Evolutionary conservation across 805 yeast genomes (phyloP).

Genomic region (Metschnikowia kofuensis): DNA sequence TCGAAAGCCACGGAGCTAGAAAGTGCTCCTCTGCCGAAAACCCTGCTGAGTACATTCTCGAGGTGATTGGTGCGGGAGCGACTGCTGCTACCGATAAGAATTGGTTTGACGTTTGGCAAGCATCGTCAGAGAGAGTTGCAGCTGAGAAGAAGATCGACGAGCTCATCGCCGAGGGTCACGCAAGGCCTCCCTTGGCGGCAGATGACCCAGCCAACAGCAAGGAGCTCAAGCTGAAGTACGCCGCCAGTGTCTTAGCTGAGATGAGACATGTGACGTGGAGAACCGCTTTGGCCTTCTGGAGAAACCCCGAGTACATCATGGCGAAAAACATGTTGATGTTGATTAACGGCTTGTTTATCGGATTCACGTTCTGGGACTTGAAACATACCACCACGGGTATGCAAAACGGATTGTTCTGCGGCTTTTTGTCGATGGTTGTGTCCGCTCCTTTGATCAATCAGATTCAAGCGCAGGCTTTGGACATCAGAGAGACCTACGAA

Average conservation of each 20-base stretch:
- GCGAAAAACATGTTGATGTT: constrained; percentile 20
- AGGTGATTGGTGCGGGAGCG: constrained; percentile 20
- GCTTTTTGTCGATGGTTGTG: constrained; percentile 54
- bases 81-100: constrained; percentile 13
- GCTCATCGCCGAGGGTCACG: constrained; percentile 6
- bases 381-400: constrained; percentile 24
- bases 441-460: constrained; percentile 62
- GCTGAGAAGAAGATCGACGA: constrained; percentile 12
- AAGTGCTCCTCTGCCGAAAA: constrained; percentile 13
- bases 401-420: constrained; percentile 42
- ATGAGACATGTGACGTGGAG: constrained; percentile 11
- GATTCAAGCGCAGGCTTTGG: constrained; percentile 56
- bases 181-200: background rate
- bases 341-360: constrained; percentile 42
- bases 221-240: constrained; percentile 13
- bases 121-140: constrained; percentile 7
- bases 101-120: constrained; percentile 17
- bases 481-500: constrained; percentile 61
- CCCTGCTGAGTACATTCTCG: constrained; percentile 19
- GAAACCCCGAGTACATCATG: constrained; percentile 17
- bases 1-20: constrained; percentile 15
- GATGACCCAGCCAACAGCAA: constrained; percentile 1
- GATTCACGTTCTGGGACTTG: constrained; percentile 34
- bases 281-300: constrained; percentile 15
- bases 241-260: constrained; percentile 8